Conservation (phyloP, 164 flowering plant species). For the Kalanchoe fedtschenkoi region DNA sequence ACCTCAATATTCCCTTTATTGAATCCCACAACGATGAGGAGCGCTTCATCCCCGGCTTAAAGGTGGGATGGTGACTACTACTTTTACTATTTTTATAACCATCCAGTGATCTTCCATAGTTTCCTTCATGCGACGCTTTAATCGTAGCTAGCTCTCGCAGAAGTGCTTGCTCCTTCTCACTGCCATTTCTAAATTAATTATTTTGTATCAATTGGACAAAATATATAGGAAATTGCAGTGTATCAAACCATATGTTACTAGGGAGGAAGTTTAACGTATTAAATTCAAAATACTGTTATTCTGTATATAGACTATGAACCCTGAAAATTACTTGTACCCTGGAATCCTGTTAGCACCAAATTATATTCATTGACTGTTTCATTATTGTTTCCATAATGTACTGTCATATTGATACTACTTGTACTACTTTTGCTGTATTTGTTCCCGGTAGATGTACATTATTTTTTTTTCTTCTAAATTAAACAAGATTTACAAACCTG, state of each 20-base stretch:
- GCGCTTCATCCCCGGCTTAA: constrained; percentile 5
- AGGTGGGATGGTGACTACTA: background rate
- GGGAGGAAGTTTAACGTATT: no score
- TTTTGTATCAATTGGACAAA: background rate
- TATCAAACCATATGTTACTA: background rate
- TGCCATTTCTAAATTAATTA: constrained; percentile 6
- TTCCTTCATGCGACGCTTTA: constrained; percentile 4
- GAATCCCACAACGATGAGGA: constrained; percentile 8
- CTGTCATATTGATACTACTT: no score
- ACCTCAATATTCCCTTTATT: constrained; percentile 5
- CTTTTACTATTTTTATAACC: background rate
- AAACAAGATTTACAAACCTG: no score
- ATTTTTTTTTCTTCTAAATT: no score
- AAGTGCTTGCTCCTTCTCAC: constrained; percentile 12
- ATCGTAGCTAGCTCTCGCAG: constrained; percentile 7
- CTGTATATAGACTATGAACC: no score
- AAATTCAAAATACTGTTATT: no score
- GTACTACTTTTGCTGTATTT: no score
- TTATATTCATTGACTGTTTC: no score
- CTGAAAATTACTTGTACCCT: no score
- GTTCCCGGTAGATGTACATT: no score
- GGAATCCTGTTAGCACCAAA: no score
- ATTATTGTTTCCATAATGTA: no score
- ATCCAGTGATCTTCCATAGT: background rate
- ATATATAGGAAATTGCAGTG: background rate